Evolutionary conservation across 2,329 filamentous ascomycete genomes (phyloP), one percentile per base, ranked within the genome.

Genomic region (Drechslerella coelobrocha): DNA sequence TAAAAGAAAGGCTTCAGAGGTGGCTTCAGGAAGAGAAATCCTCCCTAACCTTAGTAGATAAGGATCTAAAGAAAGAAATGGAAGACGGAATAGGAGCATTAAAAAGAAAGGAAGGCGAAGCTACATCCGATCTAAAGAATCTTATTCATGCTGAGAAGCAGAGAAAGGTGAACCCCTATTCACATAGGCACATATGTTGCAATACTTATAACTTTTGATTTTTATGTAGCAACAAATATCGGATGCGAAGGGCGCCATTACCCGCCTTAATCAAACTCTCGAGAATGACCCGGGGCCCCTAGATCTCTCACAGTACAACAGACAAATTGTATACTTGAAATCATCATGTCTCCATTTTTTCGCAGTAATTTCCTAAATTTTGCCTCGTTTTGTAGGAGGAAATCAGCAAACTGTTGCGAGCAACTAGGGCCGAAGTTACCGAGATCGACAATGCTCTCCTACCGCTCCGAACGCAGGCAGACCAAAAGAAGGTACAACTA

Each of bases 21-120:
- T 74, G 72, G 52, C 82, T 88, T 0, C 79, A 80, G 1, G 81
- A 82, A 29, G 86, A 87, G 68, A 84, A 84, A 76, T 79, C 78
- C 5, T 80, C 81, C 8, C 78, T 91, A 27, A 81, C 82, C 17
- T 77, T 81, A 41, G 82, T 84, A 1, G 88, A 91, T 65, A 77
- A 78, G 6, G 79, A 52, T 21, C 37, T 72, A 12, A 63, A 62
- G 73, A 8, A 73, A 71, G 29, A 76, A 24, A 77, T 77, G 12
- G 76, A 78, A 10, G 77, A 77, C 1, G 79, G 81, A 27, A 78
- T 82, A 12, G 80, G 82, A 2, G 78, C 77, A 0, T 79, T 83
- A 48, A 81, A 82, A 39, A 79, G 81, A 9, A 76, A 77, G 29
- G 75, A 79, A 26, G 31, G 29, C 12, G 41, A 62, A 21, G 45